These are phyloP conservation scores for Allium sativum DNA, from an alignment of 106 monocot genomes.

Conservation along the genomic window DNA sequence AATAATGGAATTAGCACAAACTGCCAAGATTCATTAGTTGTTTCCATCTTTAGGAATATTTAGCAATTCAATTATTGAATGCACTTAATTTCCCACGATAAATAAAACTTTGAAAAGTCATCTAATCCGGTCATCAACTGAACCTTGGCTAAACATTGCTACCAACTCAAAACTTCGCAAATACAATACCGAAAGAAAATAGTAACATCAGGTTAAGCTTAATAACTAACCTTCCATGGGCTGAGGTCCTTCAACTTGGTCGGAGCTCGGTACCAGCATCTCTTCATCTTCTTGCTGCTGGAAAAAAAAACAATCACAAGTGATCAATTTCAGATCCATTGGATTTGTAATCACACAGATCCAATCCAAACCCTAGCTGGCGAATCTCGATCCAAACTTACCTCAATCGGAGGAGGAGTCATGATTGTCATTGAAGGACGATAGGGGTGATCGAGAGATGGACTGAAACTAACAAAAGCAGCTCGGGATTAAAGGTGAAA, in stretches of 20 bases:
- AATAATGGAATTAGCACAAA: no score
- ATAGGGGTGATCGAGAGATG: neutral
- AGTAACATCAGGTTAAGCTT: neutral
- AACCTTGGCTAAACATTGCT: no score
- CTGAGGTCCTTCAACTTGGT: conserved; percentile 44
- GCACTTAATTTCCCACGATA: no score
- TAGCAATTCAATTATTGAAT: no score
- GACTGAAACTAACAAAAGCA: no score
- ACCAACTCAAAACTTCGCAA: no score
- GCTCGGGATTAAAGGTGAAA: no score
- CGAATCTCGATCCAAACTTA: conserved; percentile 1
- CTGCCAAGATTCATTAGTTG: no score
- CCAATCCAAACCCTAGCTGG: conserved; percentile 5
- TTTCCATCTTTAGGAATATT: no score
- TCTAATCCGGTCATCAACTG: no score
- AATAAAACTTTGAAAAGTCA: no score
- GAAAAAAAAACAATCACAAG: conserved; percentile 2
- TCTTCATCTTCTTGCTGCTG: conserved; percentile 55
- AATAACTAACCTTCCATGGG: conserved; percentile 51
- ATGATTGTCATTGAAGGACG: conserved; percentile 17
- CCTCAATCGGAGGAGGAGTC: conserved; percentile 24
- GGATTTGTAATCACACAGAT: neutral
- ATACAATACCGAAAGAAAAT: no score
- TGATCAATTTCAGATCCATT: conserved; percentile 16
- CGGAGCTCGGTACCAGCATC: conserved; percentile 58